Evolutionary conservation across 345 rosid species (phyloP), one percentile per base, ranked within the genome.

Genomic region (Brassica cretica): DNA sequence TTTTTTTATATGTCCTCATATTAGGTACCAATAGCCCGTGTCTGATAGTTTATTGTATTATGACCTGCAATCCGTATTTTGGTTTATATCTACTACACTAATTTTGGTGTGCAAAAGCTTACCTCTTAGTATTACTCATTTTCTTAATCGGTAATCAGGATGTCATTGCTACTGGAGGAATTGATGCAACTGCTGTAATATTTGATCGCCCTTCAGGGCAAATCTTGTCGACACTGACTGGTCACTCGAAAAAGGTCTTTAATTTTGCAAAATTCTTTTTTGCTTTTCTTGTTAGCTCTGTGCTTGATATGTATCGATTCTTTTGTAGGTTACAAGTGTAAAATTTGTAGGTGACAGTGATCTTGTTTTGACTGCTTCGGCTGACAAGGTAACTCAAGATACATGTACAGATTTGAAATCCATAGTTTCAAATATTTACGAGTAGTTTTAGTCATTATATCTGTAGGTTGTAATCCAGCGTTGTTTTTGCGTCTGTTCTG

Each of bases 201-300:
- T 91, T 96, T 84, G 91, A 96, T 79, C 90, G 91, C 63, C 76
- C 90, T 76, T 93, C 98, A 66, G 99, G 99, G 75, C 89, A 93
- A 84, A 88, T 96, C 67, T 51, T 89, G 73, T 88, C 98, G 61
- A 90, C 95, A 8, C 88, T 96, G 64, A 90, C 89, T 80, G 98
- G 99, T 77, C 99, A 96, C 75, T 84, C 98, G 25, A 93, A 93
- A 86, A 95, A 90, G 99, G 99, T 95, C 1, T 82, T 59, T 53
- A 19, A 39, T 61, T 53, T 21, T 61, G 8, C 41, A 61, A 58
- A 27, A 49, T 58, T 41, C 0, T 39, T 72, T 33, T 24, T 68
- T 59, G n/a, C n/a, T 37, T 14, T 71, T 60, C 25, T 14, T 5
- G n/a, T 6, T 27, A 21, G 41, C 56, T 82, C 8, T 16, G 62